phyloP scores from a whole-genome alignment of 2,329 filamentous ascomycete species.

The Colletotrichum somersetense region DNA sequence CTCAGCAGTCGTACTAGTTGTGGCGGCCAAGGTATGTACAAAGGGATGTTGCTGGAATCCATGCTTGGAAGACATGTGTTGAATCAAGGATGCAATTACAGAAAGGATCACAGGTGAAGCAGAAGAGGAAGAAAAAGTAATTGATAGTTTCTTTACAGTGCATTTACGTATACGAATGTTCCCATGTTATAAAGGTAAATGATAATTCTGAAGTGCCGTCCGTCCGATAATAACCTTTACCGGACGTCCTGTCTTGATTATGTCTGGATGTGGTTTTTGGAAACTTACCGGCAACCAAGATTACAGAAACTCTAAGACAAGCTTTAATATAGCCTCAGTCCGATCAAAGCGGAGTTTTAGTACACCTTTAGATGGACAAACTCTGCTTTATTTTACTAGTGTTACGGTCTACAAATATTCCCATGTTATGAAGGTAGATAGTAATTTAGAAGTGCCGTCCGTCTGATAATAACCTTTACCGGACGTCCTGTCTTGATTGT shows the following conservation, averaged over 20 bases:
- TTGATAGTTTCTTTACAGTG: not conserved
- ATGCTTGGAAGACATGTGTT: not conserved
- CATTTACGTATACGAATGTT: not conserved
- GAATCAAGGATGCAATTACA: not conserved
- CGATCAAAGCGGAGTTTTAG: not conserved
- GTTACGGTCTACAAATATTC: not conserved
- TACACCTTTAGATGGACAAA: not conserved
- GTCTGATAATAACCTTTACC: not conserved
- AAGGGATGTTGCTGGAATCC: constrained; percentile 9
- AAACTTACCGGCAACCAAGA: not conserved
- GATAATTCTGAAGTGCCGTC: too few relatives aligned
- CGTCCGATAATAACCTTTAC: not conserved
- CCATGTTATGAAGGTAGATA: not conserved
- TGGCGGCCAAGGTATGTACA: constrained; percentile 16
- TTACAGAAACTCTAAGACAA: not conserved
- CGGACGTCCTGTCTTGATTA: not conserved
- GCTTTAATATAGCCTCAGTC: not conserved
- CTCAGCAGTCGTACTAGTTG: not conserved
- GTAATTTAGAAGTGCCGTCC: too few relatives aligned
- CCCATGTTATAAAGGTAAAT: not conserved
- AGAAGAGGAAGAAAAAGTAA: not conserved
- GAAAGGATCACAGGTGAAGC: not conserved
- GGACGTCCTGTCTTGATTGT: not conserved
- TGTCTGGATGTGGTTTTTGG: not conserved
- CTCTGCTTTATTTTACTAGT: too few relatives aligned